Conservation (phyloP, 345 rosid species). For the thale cress (Arabidopsis thaliana) region TAIR10.1 NC_003074.8:4719001-4719500, state of each 20-base stretch:
- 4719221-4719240: slow-evolving; percentile 82
- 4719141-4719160: slow-evolving; percentile 96
- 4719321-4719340: slow-evolving; percentile 36
- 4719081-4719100: slow-evolving; percentile 94
- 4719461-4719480: slow-evolving; percentile 69
- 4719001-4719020: slow-evolving; percentile 12
- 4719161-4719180: slow-evolving; percentile 78
- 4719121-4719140: slow-evolving; percentile 64
- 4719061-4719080: slow-evolving; percentile 81
- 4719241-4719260: slow-evolving; percentile 98
- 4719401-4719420: slow-evolving; percentile 35
- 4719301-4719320: slow-evolving; percentile 46
- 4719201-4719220: slow-evolving; percentile 82
- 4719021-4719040: neutral
- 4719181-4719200: slow-evolving; percentile 50
- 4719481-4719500: slow-evolving; percentile 63
- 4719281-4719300: slow-evolving; percentile 93
- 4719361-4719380: slow-evolving; percentile 31
- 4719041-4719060: slow-evolving; percentile 7
- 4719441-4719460: slow-evolving; percentile 59
- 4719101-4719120: slow-evolving; percentile 82
- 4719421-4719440: slow-evolving; percentile 40
- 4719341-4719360: slow-evolving; percentile 45
- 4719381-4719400: slow-evolving; percentile 33
- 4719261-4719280: slow-evolving; percentile 89